Evolutionary conservation across 257 asterid species (phyloP).

Genomic region (Forsythia viridissima): DNA sequence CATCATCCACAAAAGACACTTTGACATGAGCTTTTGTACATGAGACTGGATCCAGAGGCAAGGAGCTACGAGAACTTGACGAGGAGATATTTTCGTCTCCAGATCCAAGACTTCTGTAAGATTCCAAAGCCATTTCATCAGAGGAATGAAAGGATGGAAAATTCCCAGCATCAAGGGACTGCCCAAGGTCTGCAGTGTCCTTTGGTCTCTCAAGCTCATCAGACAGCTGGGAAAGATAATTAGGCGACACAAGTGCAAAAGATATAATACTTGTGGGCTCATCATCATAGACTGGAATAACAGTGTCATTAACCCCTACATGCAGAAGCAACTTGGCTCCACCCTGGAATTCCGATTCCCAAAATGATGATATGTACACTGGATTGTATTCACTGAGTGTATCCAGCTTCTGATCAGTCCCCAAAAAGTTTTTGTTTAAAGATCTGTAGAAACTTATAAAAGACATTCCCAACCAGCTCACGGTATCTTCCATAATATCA

Average conservation of each 20-base stretch:
- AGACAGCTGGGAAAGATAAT: conserved; percentile 54
- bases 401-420: conserved; percentile 62
- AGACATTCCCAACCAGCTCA: conserved; percentile 73
- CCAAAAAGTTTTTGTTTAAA: conserved; percentile 48
- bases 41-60: conserved; percentile 61
- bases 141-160: conserved; percentile 52
- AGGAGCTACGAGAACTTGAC: conserved; percentile 55
- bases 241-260: conserved; percentile 66
- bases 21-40: conserved; percentile 67
- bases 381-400: conserved; percentile 59
- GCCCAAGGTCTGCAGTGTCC: conserved; percentile 43
- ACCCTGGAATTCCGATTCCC: conserved; percentile 60
- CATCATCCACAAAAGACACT: conserved; percentile 68
- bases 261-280: conserved; percentile 96
- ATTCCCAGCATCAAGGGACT: conserved; percentile 49
- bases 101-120: conserved; percentile 63
- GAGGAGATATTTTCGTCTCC: conserved; percentile 65
- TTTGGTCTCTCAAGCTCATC: conserved; percentile 65
- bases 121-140: conserved; percentile 65
- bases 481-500: conserved; percentile 53
- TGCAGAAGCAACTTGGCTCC: conserved; percentile 76
- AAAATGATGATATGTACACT: conserved; percentile 68
- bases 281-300: conserved; percentile 83
- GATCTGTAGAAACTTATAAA: conserved; percentile 70
- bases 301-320: conserved; percentile 68